Conservation (phyloP, 352 stramenopile species). For the Pythium phragmiticola region DNA sequence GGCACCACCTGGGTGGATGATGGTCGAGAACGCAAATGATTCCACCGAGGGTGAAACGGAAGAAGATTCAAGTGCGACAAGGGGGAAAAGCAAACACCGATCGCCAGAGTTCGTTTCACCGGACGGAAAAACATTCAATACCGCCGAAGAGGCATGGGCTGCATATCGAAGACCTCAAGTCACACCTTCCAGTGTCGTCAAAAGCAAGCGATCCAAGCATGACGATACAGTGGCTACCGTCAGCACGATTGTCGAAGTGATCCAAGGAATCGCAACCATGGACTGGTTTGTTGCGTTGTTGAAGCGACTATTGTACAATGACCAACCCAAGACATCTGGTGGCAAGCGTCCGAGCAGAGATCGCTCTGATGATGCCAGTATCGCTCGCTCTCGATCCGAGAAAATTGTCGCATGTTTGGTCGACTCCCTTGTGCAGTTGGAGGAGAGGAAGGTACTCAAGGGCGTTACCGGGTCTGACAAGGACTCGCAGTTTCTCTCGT, state of each 20-base stretch:
- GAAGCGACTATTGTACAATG: constrained; percentile 50
- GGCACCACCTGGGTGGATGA: constrained; percentile 57
- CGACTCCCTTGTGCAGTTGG: constrained; percentile 61
- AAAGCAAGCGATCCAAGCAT: constrained; percentile 57
- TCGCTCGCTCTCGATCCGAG: constrained; percentile 52
- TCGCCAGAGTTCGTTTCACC: constrained; percentile 50
- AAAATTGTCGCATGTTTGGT: constrained; percentile 70
- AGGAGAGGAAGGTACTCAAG: constrained; percentile 60
- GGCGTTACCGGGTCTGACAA: constrained; percentile 51
- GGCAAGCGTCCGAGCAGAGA: constrained; percentile 33
- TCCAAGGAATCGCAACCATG: constrained; percentile 64
- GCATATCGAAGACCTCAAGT: constrained; percentile 50
- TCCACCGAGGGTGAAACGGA: neutral
- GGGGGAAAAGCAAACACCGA: neutral
- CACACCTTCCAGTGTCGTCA: constrained; percentile 61
- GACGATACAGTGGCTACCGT: constrained; percentile 63
- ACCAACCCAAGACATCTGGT: constrained; percentile 23
- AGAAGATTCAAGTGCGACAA: constrained; percentile 4
- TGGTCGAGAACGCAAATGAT: constrained; percentile 18
- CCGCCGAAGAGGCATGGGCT: constrained; percentile 63
- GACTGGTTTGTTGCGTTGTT: constrained; percentile 75
- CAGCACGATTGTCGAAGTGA: constrained; percentile 74
- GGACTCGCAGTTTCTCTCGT: constrained; percentile 69
- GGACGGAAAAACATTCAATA: constrained; percentile 46
- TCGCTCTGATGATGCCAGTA: constrained; percentile 45